Base-by-base conservation (phyloP, 768 basidiomycete genomes). In the Suillus variegatus region DNA sequence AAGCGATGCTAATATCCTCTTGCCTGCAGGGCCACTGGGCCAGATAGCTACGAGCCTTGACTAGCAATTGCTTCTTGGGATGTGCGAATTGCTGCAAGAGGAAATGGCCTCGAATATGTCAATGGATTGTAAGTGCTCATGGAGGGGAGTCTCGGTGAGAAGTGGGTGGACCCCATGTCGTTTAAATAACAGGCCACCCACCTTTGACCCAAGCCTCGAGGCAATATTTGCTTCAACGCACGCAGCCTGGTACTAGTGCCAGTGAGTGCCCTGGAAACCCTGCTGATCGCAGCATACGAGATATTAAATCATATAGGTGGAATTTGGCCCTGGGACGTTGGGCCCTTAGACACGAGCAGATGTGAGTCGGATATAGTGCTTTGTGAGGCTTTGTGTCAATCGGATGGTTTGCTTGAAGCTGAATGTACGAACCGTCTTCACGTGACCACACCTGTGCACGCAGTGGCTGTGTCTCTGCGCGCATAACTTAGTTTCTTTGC, bases 401-500 rank as follows among this genome's bases (percentile, higher is more conserved):
- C 13, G 32, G 32, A 32, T 6, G 6, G 32, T 32, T 32, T 32
- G 32, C n/a, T n/a, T n/a, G n/a, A n/a, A 32, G 32, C 32, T 32
- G 32, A 32, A 32, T 32, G 32, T 5, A 32, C 32, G 32, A 32
- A 32, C 32, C 0, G 32, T 32, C 32, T 32, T 32, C 52, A 54
- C 52, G 52, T 54, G 52, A 54, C 20, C 2, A 54, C 10, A 1
- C 18, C 52, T 20, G 18, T 52, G 51, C 25, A 4, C 18, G 28
- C 4, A 28, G 51, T 54, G 52, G 52, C 52, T 35, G 52, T 54
- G 52, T 54, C 52, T 54, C 20, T 54, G 32, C 32, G 10, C 54
- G 32, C 54, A 55, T 55, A 35, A 35, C 54, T 52, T 49, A 49
- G 22, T 25, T 52, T 54, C 52, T 55, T 55, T 35, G 54, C 54